Evolutionary conservation across 208 protist genomes (phyloP).

Genomic region (Phytomonas serpens): DNA sequence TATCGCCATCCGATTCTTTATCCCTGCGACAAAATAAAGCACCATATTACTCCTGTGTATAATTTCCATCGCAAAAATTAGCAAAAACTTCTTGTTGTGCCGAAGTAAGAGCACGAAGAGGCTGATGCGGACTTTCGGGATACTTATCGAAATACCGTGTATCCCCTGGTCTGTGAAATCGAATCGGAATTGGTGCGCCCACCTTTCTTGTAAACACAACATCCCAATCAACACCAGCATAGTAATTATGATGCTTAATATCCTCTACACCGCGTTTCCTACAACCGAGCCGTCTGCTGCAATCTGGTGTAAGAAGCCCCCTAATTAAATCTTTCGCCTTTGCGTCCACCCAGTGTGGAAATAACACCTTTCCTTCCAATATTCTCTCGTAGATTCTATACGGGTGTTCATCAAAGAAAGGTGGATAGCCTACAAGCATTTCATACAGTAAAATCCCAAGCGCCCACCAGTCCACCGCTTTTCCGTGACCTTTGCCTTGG

Average conservation of each 20-base stretch:
- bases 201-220: conserved; percentile 76
- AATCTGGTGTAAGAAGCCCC: conserved; percentile 71
- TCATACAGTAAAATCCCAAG: conserved; percentile 86
- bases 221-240: conserved; percentile 92
- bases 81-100: conserved; percentile 82
- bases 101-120: conserved; percentile 59
- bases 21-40: not conserved
- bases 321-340: conserved; percentile 83
- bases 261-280: conserved; percentile 87
- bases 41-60: conserved; percentile 14
- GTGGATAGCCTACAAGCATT: conserved; percentile 86
- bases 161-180: conserved; percentile 65
- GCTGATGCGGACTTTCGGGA: conserved; percentile 74
- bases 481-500: conserved; percentile 77
- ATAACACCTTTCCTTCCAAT: conserved; percentile 66
- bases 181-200: conserved; percentile 76
- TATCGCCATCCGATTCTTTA: not conserved
- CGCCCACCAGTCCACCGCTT: conserved; percentile 87
- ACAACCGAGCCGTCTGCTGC: conserved; percentile 83
- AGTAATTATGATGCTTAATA: conserved; percentile 96
- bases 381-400: conserved; percentile 92
- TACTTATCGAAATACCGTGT: conserved; percentile 91
- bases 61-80: conserved; percentile 86
- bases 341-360: conserved; percentile 76
- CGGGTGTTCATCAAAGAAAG: conserved; percentile 90